Evolutionary conservation across 2,329 filamentous ascomycete species (phyloP).

Genomic region (Fusarium sterilihyphosum): DNA sequence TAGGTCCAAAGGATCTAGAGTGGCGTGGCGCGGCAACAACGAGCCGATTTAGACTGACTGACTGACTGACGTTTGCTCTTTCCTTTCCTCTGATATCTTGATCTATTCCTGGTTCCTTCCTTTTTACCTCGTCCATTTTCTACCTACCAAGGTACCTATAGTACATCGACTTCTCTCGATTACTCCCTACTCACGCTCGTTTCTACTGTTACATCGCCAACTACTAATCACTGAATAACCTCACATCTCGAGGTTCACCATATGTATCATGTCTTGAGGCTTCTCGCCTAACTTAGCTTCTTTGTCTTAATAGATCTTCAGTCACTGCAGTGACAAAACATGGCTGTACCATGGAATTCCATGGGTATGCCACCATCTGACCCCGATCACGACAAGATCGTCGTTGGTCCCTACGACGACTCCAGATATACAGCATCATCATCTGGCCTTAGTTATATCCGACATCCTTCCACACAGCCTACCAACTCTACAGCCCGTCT

Average conservation of each 20-base stretch:
- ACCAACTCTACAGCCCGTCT: conserved; percentile 34
- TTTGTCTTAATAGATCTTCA: neutral
- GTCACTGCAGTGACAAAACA: conserved; percentile 19
- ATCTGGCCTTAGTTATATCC: conserved; percentile 31
- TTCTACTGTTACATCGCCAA: neutral
- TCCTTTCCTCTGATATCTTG: neutral
- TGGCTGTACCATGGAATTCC: conserved; percentile 33
- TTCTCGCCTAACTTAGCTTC: neutral
- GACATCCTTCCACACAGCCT: conserved; percentile 35
- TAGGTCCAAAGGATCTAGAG: conserved; percentile 1
- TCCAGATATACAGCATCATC: conserved; percentile 29
- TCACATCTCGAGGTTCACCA: neutral
- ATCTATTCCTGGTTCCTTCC: neutral
- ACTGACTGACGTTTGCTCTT: conserved; percentile 1
- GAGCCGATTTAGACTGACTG: conserved; percentile 2
- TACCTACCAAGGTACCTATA: neutral
- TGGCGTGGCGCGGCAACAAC: conserved; percentile 1
- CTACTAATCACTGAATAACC: neutral
- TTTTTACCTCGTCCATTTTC: neutral
- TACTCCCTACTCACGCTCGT: neutral
- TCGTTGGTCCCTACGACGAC: conserved; percentile 27
- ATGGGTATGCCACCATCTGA: conserved; percentile 26
- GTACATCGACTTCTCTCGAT: neutral
- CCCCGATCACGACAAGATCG: conserved; percentile 23
- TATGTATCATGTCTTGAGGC: conserved; percentile 14